Base-by-base conservation (phyloP, 2,329 filamentous ascomycete genomes). In the Penicillium sp. region DNA sequence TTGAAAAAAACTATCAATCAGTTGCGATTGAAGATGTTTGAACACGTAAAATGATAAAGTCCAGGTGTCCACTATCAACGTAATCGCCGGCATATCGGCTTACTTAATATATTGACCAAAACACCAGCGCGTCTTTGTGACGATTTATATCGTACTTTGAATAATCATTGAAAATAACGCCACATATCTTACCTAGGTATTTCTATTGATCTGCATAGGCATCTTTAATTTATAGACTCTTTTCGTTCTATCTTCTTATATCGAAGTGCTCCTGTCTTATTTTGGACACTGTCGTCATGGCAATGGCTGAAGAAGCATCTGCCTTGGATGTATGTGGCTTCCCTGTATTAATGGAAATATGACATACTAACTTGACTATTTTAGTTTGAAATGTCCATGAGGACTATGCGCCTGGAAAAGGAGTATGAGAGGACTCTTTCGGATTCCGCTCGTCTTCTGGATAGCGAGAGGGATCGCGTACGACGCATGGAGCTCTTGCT, bases 401-500 rank as follows among this genome's bases (percentile, higher is more conserved):
- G 78, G 53, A 82, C 79, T 44, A 72, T 79, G 40, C 73, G 70
- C 16, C 81, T 91, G 50, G 90, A 95, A 69, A 75, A 88, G 58
- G 84, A 84, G 64, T 90, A 92, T 70, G 84, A 88, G 62, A 80
- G 82, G 57, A 83, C 82, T 61, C 74, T 83, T 52, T 85, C 88
- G 63, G 80, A 86, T 52, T 82, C 88, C 35, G 83, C 89, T 50
- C 77, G 87, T 11, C 80, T 95, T 53, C 77, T 84, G 62, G 89
- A 89, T 66, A 85, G 91, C 61, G 92, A 97, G 71, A 84, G 87
- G 57, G 79, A 84, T 37, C 86, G 92, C 45, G 82, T 86, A 61
- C 74, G 91, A 50, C 85, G 85, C 62, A 80, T 93, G 58, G 84
- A 87, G 59, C 80, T 87, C 52, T 76, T 92, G 51, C 74, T 91